Conservation (phyloP, 2,329 filamentous ascomycete genomes). For the Monilinia polystroma region DNA sequence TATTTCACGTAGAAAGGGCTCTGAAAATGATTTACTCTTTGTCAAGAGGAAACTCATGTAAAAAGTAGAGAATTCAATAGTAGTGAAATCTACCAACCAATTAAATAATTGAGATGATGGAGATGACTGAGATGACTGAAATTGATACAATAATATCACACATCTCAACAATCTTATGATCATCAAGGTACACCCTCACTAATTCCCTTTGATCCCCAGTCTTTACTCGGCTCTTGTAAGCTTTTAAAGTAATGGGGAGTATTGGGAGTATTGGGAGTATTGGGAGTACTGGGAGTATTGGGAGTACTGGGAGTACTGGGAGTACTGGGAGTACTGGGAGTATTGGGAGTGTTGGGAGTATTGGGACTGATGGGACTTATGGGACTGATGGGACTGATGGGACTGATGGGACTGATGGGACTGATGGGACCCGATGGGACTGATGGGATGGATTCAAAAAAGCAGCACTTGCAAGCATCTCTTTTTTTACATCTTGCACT, state of each 20-base stretch:
- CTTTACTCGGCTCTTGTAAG: constrained; percentile 18
- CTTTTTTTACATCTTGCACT: constrained; percentile 1
- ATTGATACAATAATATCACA: not conserved
- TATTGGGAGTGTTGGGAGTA: too few relatives aligned
- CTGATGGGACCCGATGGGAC: too few relatives aligned
- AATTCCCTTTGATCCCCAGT: not conserved
- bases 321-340: not conserved
- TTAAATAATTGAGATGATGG: too few relatives aligned
- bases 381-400: too few relatives aligned
- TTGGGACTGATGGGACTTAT: not conserved
- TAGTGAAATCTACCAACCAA: too few relatives aligned
- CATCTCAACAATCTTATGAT: constrained; percentile 3
- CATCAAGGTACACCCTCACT: not conserved
- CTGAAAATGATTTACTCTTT: too few relatives aligned
- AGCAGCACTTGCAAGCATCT: constrained; percentile 16
- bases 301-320: too few relatives aligned
- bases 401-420: too few relatives aligned
- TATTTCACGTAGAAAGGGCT: too few relatives aligned
- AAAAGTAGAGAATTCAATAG: too few relatives aligned
- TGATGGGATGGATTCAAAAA: not conserved
- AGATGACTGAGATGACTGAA: not conserved
- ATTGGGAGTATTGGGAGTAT: not conserved
- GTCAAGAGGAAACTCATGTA: too few relatives aligned
- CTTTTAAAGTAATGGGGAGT: constrained; percentile 6
- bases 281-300: too few relatives aligned